Evolutionary conservation across 169 alveolate species (phyloP).

Genomic region (Plasmodium gonderi): DNA sequence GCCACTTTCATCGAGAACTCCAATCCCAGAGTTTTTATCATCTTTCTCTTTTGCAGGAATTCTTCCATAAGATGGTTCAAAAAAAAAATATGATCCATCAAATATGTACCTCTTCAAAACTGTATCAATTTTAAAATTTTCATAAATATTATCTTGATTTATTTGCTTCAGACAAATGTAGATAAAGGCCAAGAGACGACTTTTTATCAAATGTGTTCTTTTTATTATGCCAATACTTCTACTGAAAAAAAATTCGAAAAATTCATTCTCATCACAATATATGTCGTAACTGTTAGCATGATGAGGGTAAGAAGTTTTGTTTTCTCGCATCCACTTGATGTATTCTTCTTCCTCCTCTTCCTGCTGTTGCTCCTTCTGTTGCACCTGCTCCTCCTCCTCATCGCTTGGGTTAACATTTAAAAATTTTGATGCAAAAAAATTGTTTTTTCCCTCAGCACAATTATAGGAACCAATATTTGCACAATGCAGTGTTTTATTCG

Average conservation of each 20-base stretch:
- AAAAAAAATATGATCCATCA: slow-evolving; percentile 3
- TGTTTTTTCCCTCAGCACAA: background rate
- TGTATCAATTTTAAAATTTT: slow-evolving; percentile 19
- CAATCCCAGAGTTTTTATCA: background rate
- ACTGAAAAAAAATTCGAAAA: slow-evolving; percentile 44
- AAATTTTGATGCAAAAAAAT: background rate
- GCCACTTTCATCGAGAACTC: background rate
- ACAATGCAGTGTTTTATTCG: no score
- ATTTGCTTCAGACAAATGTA: slow-evolving; percentile 21
- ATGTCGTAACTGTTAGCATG: background rate
- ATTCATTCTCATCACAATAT: slow-evolving; percentile 9
- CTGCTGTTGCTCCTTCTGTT: background rate
- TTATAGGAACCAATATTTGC: no score
- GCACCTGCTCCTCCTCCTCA: background rate
- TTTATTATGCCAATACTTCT: slow-evolving; percentile 34
- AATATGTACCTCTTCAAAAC: background rate
- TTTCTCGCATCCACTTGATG: background rate
- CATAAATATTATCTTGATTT: slow-evolving; percentile 38
- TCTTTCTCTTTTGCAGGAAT: background rate
- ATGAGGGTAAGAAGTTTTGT: background rate
- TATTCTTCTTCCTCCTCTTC: background rate
- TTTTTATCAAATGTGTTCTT: slow-evolving; percentile 51
- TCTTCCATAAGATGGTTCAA: background rate
- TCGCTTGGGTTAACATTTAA: no score
- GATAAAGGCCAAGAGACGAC: slow-evolving; percentile 44